Base-by-base conservation (phyloP, 225 moss, liverwort and hornwort species). In the Pseudoscleropodium purum region DNA sequence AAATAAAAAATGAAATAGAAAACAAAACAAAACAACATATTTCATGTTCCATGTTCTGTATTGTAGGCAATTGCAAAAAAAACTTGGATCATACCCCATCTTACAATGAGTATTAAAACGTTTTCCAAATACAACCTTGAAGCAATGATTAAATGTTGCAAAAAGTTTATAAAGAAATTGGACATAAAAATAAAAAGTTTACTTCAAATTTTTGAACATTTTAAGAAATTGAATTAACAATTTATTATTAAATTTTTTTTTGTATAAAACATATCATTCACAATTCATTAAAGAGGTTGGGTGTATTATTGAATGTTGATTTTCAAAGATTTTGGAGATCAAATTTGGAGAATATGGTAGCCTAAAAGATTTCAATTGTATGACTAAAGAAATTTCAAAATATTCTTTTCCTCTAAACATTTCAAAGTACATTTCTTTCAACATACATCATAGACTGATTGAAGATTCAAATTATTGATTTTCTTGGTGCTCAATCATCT, bases 201-300 rank as follows among this genome's bases (percentile, higher is more conserved):
- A 16, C 5, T 9, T 37, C 10, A 16, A 56, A 51, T 3, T 36
- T 13, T 77, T 52, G 5, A 23, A 52, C 5, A 52, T 21, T 23
- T 77, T 36, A 15, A 36, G 36, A 23, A 77, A 14, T 23, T 36
- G 14, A 36, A 14, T 14, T 3, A 29, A 59, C 1, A 29, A 27
- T 59, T 39, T 39, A 18, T 29, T 24, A 57, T 25, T n/a, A 10
- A 59, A 60, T 19, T 19, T 18, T 59, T 39, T 0, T 59, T 60
- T 41, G 4, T 29, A 41, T 29, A 60, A 36, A 45, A 36, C 0
- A 0, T 9, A 24, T 56, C 6, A 9, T 26, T 26, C 0, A 57
- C 36, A 54, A 13, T 54, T 24, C 2, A 1, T 36, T 37, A 25
- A 5, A 54, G 5, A 54, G 1, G 9, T 24, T 0, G 2, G 2